phyloP scores from a whole-genome alignment of 495 filamentous ascomycete species.

The Parathielavia appendiculata region DNA sequence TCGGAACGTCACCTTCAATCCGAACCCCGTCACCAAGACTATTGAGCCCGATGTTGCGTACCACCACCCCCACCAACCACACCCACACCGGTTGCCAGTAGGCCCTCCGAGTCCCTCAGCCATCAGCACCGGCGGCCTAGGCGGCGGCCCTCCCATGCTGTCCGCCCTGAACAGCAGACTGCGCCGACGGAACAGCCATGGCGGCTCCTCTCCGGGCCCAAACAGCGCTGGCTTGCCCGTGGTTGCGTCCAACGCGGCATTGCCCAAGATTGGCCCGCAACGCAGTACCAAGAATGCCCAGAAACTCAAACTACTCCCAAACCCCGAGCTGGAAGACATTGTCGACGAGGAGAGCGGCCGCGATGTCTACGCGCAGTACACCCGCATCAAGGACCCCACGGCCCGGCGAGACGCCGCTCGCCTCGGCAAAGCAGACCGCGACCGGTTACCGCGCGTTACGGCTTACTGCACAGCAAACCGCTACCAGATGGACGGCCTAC shows the following conservation, averaged over 20 bases:
- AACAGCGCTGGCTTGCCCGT: conserved; percentile 42
- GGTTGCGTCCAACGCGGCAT: conserved; percentile 39
- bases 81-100: conserved; percentile 12
- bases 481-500: conserved; percentile 80
- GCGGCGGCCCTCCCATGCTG: conserved; percentile 60
- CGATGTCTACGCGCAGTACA: conserved; percentile 92
- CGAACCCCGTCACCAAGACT: conserved; percentile 46
- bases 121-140: conserved; percentile 28
- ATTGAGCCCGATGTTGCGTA: conserved; percentile 42
- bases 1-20: conserved; percentile 48
- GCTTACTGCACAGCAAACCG: conserved; percentile 92
- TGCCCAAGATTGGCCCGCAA: conserved; percentile 87
- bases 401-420: conserved; percentile 88
- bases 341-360: conserved; percentile 83
- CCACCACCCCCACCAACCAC: conserved; percentile 12
- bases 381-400: conserved; percentile 91
- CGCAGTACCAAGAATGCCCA: conserved; percentile 91
- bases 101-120: conserved; percentile 23
- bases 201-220: conserved; percentile 24
- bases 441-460: conserved; percentile 81
- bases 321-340: conserved; percentile 71
- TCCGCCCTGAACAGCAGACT: conserved; percentile 83
- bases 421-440: conserved; percentile 87
- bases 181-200: conserved; percentile 76
- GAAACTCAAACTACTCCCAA: conserved; percentile 91